Evolutionary conservation across 2,329 filamentous ascomycete species (phyloP).

Genomic region (Xylaria hypoxylon): DNA sequence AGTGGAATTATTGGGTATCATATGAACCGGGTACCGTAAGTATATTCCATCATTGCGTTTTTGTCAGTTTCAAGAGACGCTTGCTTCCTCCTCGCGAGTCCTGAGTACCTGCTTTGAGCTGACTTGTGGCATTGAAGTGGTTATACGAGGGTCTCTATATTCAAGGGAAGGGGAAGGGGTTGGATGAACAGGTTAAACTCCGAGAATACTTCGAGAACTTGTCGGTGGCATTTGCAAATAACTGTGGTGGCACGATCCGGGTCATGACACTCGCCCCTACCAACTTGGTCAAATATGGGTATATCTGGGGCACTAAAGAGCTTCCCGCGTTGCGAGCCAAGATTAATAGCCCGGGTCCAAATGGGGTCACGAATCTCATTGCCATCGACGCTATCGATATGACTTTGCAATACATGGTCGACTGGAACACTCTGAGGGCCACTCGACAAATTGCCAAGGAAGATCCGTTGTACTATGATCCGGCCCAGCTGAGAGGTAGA

Average conservation of each 20-base stretch:
- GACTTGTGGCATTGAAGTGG: constrained; percentile 15
- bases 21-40: constrained; percentile 6
- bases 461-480: too few relatives aligned
- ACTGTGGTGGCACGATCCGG: constrained; percentile 20
- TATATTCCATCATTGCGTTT: not conserved
- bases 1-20: constrained; percentile 14
- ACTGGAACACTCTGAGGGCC: constrained; percentile 1
- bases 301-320: constrained; percentile 18
- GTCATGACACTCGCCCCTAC: constrained; percentile 8
- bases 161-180: not conserved
- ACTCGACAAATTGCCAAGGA: not conserved
- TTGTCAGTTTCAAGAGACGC: not conserved
- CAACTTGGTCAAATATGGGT: not conserved
- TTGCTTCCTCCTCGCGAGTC: not conserved
- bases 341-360: not conserved
- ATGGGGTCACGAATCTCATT: constrained; percentile 10
- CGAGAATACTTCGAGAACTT: constrained; percentile 23
- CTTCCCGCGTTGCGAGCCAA: constrained; percentile 20
- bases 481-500: constrained; percentile 5
- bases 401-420: constrained; percentile 18
- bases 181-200: not conserved
- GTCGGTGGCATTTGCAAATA: constrained; percentile 15
- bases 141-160: constrained; percentile 19
- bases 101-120: not conserved
- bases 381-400: constrained; percentile 7